These are phyloP conservation scores for Aspergillus terreus DNA, from an alignment of 2,329 filamentous ascomycete species.

Conservation along the genomic window DNA sequence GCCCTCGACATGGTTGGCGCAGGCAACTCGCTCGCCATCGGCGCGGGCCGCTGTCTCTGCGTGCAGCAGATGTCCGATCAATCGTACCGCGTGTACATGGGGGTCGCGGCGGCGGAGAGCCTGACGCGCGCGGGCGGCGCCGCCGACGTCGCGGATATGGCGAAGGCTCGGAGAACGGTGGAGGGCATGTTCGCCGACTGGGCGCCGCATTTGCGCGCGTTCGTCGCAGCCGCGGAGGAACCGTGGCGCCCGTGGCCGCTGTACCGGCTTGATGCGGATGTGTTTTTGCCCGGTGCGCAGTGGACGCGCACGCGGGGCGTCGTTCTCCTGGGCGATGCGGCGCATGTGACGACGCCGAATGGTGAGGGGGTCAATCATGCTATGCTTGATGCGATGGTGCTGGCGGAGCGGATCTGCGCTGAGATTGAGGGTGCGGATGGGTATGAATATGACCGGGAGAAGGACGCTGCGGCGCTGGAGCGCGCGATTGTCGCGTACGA, in stretches of 20 bases:
- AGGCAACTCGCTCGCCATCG: neutral
- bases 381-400: conserved; percentile 24
- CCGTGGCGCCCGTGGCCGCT: conserved; percentile 22
- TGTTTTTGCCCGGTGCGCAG: neutral
- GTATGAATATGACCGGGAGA: neutral
- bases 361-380: conserved; percentile 30
- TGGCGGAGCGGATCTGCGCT: conserved; percentile 12
- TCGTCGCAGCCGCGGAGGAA: conserved; percentile 16
- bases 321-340: conserved; percentile 28
- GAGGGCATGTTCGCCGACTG: conserved; percentile 5
- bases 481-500: neutral
- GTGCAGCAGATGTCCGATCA: conserved; percentile 16
- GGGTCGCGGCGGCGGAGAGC: conserved; percentile 8
- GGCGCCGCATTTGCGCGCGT: conserved; percentile 13
- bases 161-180: neutral
- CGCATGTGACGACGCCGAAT: conserved; percentile 26
- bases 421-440: neutral
- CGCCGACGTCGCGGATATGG: neutral
- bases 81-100: conserved; percentile 20
- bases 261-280: conserved; percentile 17
- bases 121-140: neutral
- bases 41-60: conserved; percentile 11
- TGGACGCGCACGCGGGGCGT: conserved; percentile 24
- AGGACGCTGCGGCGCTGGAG: neutral
- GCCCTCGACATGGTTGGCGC: conserved; percentile 15